phyloP scores from a whole-genome alignment of 805 yeast genomes.

The Danielozyma ontarioensis region DNA sequence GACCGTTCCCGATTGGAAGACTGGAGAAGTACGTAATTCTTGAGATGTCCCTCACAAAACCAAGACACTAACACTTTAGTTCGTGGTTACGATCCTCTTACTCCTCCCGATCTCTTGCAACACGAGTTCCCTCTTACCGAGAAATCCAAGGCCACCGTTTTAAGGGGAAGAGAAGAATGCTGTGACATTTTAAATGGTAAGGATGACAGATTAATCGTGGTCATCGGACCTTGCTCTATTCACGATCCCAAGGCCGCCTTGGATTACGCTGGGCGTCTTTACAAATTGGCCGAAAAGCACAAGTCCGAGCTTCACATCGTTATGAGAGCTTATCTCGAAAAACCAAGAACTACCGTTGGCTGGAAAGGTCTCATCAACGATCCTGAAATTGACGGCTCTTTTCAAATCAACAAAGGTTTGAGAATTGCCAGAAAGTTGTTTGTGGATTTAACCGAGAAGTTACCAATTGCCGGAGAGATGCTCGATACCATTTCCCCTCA shows the following conservation, averaged over 20 bases:
- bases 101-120: constrained; percentile 92
- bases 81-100: constrained; percentile 87
- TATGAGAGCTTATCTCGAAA: constrained; percentile 97
- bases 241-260: constrained; percentile 92
- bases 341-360: constrained; percentile 98
- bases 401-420: constrained; percentile 92
- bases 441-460: constrained; percentile 69
- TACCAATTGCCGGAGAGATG: constrained; percentile 97
- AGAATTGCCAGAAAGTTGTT: constrained; percentile 84
- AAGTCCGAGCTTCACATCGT: constrained; percentile 76
- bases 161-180: constrained; percentile 73
- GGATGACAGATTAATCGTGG: constrained; percentile 83
- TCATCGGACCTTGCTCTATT: constrained; percentile 95
- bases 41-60: constrained; percentile 3
- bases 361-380: constrained; percentile 98
- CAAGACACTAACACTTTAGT: constrained; percentile 20
- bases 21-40: constrained; percentile 41
- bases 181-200: constrained; percentile 68
- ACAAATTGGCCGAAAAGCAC: constrained; percentile 53
- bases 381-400: constrained; percentile 91
- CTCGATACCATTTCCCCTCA: constrained; percentile 97
- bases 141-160: constrained; percentile 55
- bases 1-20: constrained; percentile 66
- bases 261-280: constrained; percentile 73
- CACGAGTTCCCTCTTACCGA: constrained; percentile 72